phyloP scores from a whole-genome alignment of 2,329 filamentous ascomycete genomes.

The Monascus ruber region DNA sequence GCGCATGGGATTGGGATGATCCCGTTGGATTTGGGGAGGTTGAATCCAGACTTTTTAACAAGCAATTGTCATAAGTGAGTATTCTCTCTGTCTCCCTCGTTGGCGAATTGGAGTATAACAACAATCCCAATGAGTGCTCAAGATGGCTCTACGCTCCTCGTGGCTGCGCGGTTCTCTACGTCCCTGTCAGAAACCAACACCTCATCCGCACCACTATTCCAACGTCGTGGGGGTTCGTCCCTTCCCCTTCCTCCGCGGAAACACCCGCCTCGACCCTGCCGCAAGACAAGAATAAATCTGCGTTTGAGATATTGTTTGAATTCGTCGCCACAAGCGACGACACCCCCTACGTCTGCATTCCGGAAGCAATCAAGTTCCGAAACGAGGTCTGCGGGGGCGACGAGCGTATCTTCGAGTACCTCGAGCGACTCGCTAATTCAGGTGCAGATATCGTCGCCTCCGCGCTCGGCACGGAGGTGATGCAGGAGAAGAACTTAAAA shows the following conservation, averaged over 20 bases:
- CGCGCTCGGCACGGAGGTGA: conserved; percentile 55
- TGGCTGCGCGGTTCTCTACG: conserved; percentile 69
- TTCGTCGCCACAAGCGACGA: conserved; percentile 68
- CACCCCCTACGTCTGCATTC: conserved; percentile 59
- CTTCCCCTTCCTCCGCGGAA: conserved; percentile 20
- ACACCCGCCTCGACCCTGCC: conserved; percentile 41
- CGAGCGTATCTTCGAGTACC: conserved; percentile 53
- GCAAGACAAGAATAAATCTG: conserved; percentile 38
- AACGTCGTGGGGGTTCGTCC: conserved; percentile 66
- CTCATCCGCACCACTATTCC: conserved; percentile 64
- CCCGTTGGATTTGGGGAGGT: conserved; percentile 50
- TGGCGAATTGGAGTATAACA: neutral
- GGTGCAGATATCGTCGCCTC: conserved; percentile 52
- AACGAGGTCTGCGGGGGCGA: conserved; percentile 62
- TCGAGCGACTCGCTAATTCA: conserved; percentile 48
- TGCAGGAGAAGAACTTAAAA: conserved; percentile 43
- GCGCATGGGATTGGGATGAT: conserved; percentile 80
- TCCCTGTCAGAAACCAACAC: conserved; percentile 62
- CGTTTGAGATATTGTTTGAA: conserved; percentile 61
- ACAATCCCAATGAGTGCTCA: conserved; percentile 5
- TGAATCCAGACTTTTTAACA: conserved; percentile 77
- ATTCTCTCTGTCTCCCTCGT: neutral
- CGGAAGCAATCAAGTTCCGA: conserved; percentile 61
- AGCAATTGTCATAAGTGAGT: conserved; percentile 67
- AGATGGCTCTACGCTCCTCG: conserved; percentile 75